These are phyloP conservation scores for Ophiostoma tasmaniense DNA, from an alignment of 2,329 filamentous ascomycete species.

Conservation along the genomic window DNA sequence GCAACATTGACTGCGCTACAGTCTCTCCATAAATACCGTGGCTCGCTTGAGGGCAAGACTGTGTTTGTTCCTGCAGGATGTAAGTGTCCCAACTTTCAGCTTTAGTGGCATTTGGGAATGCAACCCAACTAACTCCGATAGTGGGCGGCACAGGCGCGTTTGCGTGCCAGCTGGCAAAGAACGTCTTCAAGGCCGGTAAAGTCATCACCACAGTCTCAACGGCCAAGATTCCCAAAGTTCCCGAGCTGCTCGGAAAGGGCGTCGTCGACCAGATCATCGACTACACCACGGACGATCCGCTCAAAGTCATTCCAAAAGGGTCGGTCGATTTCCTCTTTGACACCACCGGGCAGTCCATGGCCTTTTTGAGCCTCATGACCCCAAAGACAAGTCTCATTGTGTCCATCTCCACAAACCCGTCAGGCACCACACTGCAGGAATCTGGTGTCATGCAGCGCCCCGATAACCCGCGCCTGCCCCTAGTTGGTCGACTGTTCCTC, in stretches of 20 bases:
- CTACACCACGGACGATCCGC: slow-evolving; percentile 35
- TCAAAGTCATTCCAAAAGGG: not conserved
- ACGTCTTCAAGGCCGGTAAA: slow-evolving; percentile 37
- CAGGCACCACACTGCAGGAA: slow-evolving; percentile 2
- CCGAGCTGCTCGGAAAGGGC: slow-evolving; percentile 30
- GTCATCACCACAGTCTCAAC: slow-evolving; percentile 47
- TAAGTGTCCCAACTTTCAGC: not conserved
- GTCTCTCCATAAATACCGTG: slow-evolving; percentile 3
- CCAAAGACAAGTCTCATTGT: not conserved
- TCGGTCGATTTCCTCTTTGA: slow-evolving; percentile 14
- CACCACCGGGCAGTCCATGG: slow-evolving; percentile 13
- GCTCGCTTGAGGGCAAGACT: slow-evolving; percentile 39
- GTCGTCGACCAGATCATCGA: slow-evolving; percentile 44
- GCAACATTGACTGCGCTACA: slow-evolving; percentile 2
- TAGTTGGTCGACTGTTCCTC: not conserved
- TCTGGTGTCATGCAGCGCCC: not conserved
- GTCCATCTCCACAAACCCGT: slow-evolving; percentile 10
- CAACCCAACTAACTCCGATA: not conserved
- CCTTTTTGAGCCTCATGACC: slow-evolving; percentile 1
- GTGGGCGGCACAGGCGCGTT: slow-evolving; percentile 40
- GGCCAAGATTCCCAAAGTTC: slow-evolving; percentile 32
- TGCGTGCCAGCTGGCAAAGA: slow-evolving; percentile 42
- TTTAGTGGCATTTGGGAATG: not conserved
- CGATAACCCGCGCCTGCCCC: slow-evolving; percentile 1
- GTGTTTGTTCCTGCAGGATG: slow-evolving; percentile 42